A percentile compares a stretch with the other conserved stretches of the same genome.
These are phyloP conservation scores for Geranomyces variabilis DNA, from an alignment of 192 early-diverging fungal species.

Conservation along the genomic window DNA sequence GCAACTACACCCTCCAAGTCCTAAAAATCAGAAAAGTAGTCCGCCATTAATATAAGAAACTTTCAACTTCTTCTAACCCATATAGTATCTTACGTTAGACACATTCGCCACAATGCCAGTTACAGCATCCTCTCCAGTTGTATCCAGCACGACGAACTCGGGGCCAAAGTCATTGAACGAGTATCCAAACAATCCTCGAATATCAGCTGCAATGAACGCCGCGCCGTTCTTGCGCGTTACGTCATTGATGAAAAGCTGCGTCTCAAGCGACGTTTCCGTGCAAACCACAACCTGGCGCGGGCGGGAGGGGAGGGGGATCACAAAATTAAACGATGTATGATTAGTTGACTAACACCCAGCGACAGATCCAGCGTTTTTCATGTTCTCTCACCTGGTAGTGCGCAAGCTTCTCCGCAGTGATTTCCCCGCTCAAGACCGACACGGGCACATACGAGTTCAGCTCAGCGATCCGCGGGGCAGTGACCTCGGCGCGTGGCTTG, in stretches of 20 bases:
- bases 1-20: slow-evolving; percentile 86
- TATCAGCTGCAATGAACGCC: slow-evolving; percentile 88
- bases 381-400: slow-evolving; percentile 44
- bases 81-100: slow-evolving; percentile 13
- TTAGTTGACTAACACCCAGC: too few species aligned
- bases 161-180: slow-evolving; percentile 96
- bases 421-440: slow-evolving; percentile 65
- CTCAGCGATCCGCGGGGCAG: slow-evolving; percentile 84
- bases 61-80: slow-evolving; percentile 29
- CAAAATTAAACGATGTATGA: too few species aligned
- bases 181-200: slow-evolving; percentile 89
- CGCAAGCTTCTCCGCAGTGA: slow-evolving; percentile 66
- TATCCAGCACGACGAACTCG: slow-evolving; percentile 82
- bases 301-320: slow-evolving; percentile 41
- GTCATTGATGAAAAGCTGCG: slow-evolving; percentile 85
- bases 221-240: slow-evolving; percentile 64
- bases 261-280: slow-evolving; percentile 75
- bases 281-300: slow-evolving; percentile 79
- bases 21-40: slow-evolving; percentile 44
- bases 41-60: not conserved
- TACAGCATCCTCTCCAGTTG: slow-evolving; percentile 90
- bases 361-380: too few species aligned
- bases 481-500: slow-evolving; percentile 76
- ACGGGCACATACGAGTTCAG: slow-evolving; percentile 98
- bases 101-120: slow-evolving; percentile 92